phyloP scores from a whole-genome alignment of 2,329 filamentous ascomycete species.

The Colletotrichum australisinense region DNA sequence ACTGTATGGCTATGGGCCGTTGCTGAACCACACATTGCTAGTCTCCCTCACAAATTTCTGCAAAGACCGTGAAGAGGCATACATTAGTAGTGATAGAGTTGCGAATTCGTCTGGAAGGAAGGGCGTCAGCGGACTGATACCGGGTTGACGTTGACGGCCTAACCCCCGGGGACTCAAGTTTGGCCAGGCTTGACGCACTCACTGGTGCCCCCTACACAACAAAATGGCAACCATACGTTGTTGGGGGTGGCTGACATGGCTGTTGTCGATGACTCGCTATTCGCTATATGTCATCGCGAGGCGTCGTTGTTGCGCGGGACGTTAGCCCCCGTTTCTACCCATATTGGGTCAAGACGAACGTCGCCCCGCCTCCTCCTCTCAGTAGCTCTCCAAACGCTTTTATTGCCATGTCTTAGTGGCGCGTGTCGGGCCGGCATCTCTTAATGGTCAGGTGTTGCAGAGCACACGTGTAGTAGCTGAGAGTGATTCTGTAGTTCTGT shows the following conservation, averaged over 20 bases:
- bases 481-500: constrained; percentile 7
- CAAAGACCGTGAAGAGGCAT: too few species aligned
- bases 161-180: neutral
- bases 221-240: neutral
- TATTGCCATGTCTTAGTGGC: constrained; percentile 1
- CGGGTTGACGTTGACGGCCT: neutral
- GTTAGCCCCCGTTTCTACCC: constrained; percentile 20
- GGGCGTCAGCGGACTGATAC: neutral
- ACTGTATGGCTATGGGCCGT: neutral
- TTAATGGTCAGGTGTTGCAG: constrained; percentile 34
- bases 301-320: constrained; percentile 13
- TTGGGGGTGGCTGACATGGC: constrained; percentile 1
- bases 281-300: constrained; percentile 30
- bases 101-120: neutral
- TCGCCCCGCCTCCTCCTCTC: neutral
- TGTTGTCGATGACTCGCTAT: constrained; percentile 21
- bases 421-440: constrained; percentile 34
- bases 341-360: constrained; percentile 7
- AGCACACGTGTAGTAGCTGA: constrained; percentile 9
- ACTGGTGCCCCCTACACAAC: neutral
- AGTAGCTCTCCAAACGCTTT: neutral
- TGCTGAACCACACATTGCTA: neutral
- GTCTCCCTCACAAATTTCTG: neutral
- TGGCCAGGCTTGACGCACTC: neutral
- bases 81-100: neutral